Percentiles rank a stretch among this genome's conserved stretches.
Conservation (phyloP, 2,329 filamentous ascomycete genomes). For the Claviceps sp. region DNA sequence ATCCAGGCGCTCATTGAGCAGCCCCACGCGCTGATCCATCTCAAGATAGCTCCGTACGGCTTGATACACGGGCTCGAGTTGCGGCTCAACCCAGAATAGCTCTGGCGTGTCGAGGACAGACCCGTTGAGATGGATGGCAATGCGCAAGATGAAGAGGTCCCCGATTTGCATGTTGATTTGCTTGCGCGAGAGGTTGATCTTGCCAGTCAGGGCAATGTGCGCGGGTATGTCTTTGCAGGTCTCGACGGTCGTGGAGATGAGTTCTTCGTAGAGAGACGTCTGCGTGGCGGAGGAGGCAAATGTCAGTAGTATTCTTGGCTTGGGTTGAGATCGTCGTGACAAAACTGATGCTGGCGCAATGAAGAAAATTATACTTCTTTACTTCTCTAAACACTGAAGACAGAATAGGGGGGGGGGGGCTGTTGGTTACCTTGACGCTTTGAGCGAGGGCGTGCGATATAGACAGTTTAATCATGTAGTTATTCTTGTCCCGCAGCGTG, state of each 20-base stretch:
- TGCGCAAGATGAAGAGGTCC: constrained; percentile 91
- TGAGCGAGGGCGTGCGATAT: constrained; percentile 93
- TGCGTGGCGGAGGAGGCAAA: constrained; percentile 16
- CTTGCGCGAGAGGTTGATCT: constrained; percentile 72
- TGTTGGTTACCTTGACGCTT: constrained; percentile 62
- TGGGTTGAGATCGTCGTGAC: not conserved
- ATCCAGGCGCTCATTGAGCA: constrained; percentile 71
- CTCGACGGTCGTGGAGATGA: constrained; percentile 87
- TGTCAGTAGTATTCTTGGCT: constrained; percentile 8
- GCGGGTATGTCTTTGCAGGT: constrained; percentile 86
- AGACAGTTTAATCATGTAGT: constrained; percentile 95
- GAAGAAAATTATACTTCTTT: not conserved
- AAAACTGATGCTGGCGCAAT: not conserved
- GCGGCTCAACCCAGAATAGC: constrained; percentile 96
- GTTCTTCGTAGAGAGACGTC: constrained; percentile 91
- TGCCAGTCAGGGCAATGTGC: constrained; percentile 84
- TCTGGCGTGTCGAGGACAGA: constrained; percentile 94
- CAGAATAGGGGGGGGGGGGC: no score
- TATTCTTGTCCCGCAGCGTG: constrained; percentile 79
- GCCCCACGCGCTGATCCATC: constrained; percentile 87
- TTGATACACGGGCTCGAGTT: constrained; percentile 91
- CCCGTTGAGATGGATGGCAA: constrained; percentile 96
- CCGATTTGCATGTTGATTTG: constrained; percentile 99
- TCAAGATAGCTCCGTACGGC: constrained; percentile 91
- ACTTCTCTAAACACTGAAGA: not conserved